Percentiles rank a stretch among this genome's conserved stretches.
Evolutionary conservation across 768 basidiomycete species (phyloP).

Genomic region (Pleurotus eryngii): DNA sequence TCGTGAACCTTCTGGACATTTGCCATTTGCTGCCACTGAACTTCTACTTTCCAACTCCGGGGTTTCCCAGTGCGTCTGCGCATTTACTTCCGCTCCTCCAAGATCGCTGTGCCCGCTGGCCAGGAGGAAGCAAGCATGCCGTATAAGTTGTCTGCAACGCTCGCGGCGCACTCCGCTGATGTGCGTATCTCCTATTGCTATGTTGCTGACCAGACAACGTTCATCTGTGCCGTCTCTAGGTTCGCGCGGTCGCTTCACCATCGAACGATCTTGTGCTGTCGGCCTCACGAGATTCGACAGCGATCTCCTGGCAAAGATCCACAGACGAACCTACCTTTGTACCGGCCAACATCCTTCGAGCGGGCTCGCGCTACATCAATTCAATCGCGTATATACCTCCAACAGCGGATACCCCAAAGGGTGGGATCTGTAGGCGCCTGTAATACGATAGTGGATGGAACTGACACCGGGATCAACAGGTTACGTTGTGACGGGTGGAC

Average conservation of each 20-base stretch:
- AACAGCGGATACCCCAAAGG: constrained; percentile 65
- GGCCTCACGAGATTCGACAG: constrained; percentile 88
- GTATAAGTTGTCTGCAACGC: constrained; percentile 74
- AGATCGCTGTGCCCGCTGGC: not conserved
- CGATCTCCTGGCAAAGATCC: constrained; percentile 77
- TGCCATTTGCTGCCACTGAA: not conserved
- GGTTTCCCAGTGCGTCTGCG: constrained; percentile 10
- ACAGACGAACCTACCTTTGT: constrained; percentile 47
- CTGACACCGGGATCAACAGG: constrained; percentile 43
- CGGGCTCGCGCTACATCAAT: constrained; percentile 77
- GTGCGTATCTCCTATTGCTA: constrained; percentile 39
- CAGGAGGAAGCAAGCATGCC: constrained; percentile 38
- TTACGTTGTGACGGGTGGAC: constrained; percentile 82
- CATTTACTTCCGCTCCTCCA: constrained; percentile 6
- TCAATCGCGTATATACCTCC: constrained; percentile 76
- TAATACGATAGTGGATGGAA: constrained; percentile 13
- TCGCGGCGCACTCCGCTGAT: constrained; percentile 70
- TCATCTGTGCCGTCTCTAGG: constrained; percentile 42
- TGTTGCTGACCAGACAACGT: not conserved
- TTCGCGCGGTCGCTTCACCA: constrained; percentile 78
- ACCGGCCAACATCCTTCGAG: constrained; percentile 50
- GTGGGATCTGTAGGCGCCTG: constrained; percentile 33
- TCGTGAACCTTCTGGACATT: not conserved
- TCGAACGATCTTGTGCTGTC: constrained; percentile 79
- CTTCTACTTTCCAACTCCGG: constrained; percentile 27